A percentile compares a stretch with the other conserved stretches of the same genome.
Evolutionary conservation across 2,329 filamentous ascomycete genomes (phyloP).

Genomic region (Alternaria sp.): DNA sequence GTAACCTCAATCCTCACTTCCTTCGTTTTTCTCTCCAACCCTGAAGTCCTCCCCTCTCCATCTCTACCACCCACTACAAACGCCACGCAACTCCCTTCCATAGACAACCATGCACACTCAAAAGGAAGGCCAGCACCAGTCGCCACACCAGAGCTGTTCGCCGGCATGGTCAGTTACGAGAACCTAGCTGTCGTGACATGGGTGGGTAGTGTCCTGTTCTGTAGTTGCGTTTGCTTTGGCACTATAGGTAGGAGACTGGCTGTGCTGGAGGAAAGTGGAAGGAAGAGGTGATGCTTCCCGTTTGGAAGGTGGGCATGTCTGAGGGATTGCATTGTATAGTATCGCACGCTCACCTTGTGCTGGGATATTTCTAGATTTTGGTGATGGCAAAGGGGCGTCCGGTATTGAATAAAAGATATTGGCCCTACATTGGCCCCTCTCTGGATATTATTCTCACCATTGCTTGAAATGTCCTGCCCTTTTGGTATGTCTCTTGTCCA

Average conservation of each 20-base stretch:
- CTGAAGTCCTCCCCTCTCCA: slow-evolving; percentile 73
- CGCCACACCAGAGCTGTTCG: slow-evolving; percentile 50
- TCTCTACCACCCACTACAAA: slow-evolving; percentile 36
- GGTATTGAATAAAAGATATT: background rate
- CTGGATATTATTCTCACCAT: background rate
- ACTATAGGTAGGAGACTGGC: slow-evolving; percentile 87
- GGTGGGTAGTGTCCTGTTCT: slow-evolving; percentile 93
- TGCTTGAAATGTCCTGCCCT: background rate
- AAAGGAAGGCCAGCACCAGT: slow-evolving; percentile 6
- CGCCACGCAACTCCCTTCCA: slow-evolving; percentile 30
- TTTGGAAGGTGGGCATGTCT: background rate
- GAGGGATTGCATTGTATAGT: background rate
- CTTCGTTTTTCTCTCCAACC: slow-evolving; percentile 76
- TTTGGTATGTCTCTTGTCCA: background rate
- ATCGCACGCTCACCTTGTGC: background rate
- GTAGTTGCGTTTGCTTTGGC: slow-evolving; percentile 93
- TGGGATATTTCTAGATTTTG: background rate
- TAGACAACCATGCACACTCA: slow-evolving; percentile 12
- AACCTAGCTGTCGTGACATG: slow-evolving; percentile 79
- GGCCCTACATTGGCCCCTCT: background rate
- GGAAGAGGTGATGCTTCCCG: slow-evolving; percentile 15
- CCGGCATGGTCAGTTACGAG: slow-evolving; percentile 67
- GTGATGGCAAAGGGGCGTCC: background rate
- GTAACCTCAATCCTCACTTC: slow-evolving; percentile 79
- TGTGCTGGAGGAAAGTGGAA: slow-evolving; percentile 36